phyloP scores from a whole-genome alignment of 495 filamentous ascomycete genomes.

The Monascus purpureus region DNA sequence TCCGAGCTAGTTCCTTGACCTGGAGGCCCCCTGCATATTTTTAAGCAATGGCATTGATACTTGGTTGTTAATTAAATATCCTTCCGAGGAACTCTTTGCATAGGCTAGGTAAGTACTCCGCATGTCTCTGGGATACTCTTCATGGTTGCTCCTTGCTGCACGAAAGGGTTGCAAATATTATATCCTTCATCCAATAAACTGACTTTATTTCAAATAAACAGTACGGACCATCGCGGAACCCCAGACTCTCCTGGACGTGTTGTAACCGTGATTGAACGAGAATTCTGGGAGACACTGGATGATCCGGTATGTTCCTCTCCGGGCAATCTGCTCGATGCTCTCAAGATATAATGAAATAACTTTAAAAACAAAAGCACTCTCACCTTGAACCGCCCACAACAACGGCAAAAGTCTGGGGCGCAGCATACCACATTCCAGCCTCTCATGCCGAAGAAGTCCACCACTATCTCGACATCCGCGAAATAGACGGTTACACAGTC shows the following conservation, averaged over 20 bases:
- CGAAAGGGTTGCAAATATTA: no score
- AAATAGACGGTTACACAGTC: conserved; percentile 92
- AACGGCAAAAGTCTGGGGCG: conserved; percentile 70
- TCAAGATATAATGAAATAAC: conserved; percentile 15
- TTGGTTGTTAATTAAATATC: no score
- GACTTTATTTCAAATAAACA: conserved; percentile 2
- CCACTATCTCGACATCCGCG: conserved; percentile 85
- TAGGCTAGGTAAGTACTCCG: no score
- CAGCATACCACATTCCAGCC: conserved; percentile 75
- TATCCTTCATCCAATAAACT: no score
- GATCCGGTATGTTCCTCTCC: conserved; percentile 40
- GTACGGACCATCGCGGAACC: conserved; percentile 91
- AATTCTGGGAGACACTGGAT: conserved; percentile 64
- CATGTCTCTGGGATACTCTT: background rate
- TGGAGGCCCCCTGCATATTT: background rate
- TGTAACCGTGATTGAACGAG: conserved; percentile 75
- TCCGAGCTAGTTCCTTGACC: conserved; percentile 1
- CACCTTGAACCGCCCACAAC: conserved; percentile 21
- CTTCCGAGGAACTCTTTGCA: no score
- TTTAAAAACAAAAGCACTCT: conserved; percentile 13
- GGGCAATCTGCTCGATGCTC: background rate
- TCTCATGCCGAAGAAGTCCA: conserved; percentile 66
- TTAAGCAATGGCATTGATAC: no score
- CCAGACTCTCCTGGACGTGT: conserved; percentile 77
- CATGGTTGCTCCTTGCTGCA: no score